Conservation (phyloP, 225 moss, liverwort and hornwort genomes). For the Sphagnum contortum region DNA sequence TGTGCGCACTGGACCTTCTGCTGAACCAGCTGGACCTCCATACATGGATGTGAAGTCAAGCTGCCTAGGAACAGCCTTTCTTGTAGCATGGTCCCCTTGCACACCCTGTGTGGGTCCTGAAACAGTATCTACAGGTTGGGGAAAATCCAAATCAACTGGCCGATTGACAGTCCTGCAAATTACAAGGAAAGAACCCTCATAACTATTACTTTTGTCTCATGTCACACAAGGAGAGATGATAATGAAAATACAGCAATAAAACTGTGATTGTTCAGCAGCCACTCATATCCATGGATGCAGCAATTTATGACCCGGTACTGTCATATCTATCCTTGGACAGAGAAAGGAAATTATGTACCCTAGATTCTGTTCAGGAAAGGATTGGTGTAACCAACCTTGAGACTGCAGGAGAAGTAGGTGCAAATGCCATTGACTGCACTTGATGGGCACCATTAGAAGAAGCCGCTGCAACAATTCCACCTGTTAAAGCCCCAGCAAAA, state of each 20-base stretch:
- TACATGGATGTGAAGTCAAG: constrained; percentile 49
- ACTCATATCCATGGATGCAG: neutral
- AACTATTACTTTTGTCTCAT: too few species aligned
- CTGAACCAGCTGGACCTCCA: constrained; percentile 31
- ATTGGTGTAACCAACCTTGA: constrained; percentile 17
- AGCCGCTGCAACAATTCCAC: constrained; percentile 13
- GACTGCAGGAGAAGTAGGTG: constrained; percentile 20
- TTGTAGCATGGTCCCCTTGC: constrained; percentile 35
- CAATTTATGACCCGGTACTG: too few species aligned
- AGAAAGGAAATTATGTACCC: neutral
- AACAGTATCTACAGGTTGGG: constrained; percentile 16
- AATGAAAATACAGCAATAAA: neutral
- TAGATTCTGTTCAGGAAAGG: neutral
- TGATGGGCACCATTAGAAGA: constrained; percentile 15
- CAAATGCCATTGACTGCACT: constrained; percentile 20
- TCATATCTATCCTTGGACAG: too few species aligned
- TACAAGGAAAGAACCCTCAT: neutral
- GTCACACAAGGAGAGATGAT: neutral
- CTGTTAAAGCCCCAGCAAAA: constrained; percentile 12
- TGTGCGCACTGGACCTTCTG: constrained; percentile 28
- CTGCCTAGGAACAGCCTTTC: constrained; percentile 50
- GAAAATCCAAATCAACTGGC: constrained; percentile 16
- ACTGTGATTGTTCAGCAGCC: neutral
- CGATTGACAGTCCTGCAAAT: constrained; percentile 24
- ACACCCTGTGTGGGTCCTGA: constrained; percentile 23